These are phyloP conservation scores for Austroboletus eburneus DNA, from an alignment of 768 basidiomycete genomes.

Conservation along the genomic window DNA sequence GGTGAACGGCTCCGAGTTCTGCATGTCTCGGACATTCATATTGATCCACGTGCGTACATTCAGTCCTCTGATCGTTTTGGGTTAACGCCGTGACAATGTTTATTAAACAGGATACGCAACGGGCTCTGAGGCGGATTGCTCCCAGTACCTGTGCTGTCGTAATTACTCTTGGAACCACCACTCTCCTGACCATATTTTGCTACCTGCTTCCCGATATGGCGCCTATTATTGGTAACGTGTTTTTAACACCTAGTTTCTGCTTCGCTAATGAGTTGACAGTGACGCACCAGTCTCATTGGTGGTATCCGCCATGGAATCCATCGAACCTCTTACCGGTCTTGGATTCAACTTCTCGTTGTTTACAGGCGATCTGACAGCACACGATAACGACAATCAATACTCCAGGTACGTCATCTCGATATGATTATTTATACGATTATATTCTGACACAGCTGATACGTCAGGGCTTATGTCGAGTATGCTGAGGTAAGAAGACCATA, in stretches of 20 bases:
- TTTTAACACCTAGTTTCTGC: too few species aligned
- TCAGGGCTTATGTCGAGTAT: constrained; percentile 54
- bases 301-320: constrained; percentile 54
- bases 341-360: constrained; percentile 60
- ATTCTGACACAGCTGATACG: background rate
- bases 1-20: constrained; percentile 44
- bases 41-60: constrained; percentile 40
- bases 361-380: constrained; percentile 70
- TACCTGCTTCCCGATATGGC: constrained; percentile 63
- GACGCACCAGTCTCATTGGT: constrained; percentile 58
- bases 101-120: constrained; percentile 50
- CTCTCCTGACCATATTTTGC: constrained; percentile 44
- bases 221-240: constrained; percentile 17
- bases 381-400: constrained; percentile 62
- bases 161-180: constrained; percentile 39
- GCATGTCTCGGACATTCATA: constrained; percentile 46
- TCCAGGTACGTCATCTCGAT: constrained; percentile 36
- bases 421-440: background rate
- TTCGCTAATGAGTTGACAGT: constrained; percentile 25
- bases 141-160: constrained; percentile 58
- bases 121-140: constrained; percentile 66
- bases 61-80: background rate
- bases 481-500: constrained; percentile 41
- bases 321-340: constrained; percentile 59
- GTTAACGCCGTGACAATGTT: background rate